These are phyloP conservation scores for Stephania yunnanensis DNA, from an alignment of 164 flowering plant species.

Conservation along the genomic window DNA sequence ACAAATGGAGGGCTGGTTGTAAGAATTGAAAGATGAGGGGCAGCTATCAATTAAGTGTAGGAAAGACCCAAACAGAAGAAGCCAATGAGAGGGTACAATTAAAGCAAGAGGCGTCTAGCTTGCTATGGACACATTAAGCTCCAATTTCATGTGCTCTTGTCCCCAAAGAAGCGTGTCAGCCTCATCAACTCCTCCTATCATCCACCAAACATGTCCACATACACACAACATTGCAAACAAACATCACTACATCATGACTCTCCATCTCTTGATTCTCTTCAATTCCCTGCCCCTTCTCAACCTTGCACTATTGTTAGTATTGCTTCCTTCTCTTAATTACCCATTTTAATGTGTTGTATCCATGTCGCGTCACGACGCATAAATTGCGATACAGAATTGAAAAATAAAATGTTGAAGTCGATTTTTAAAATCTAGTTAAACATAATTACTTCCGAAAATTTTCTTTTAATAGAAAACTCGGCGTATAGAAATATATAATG, in stretches of 20 bases:
- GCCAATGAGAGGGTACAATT: not conserved
- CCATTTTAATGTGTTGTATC: not conserved
- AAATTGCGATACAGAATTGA: too few relatives aligned
- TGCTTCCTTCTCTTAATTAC: not conserved
- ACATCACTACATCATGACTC: not conserved
- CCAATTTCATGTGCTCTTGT: slow-evolving; percentile 7
- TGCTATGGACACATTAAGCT: not conserved
- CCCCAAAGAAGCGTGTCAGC: slow-evolving; percentile 1
- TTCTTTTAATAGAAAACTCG: too few relatives aligned
- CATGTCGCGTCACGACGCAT: too few relatives aligned
- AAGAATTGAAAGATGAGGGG: not conserved
- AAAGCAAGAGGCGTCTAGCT: not conserved
- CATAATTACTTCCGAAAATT: too few relatives aligned
- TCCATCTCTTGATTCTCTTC: not conserved
- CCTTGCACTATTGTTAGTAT: not conserved
- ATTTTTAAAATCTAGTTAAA: too few relatives aligned
- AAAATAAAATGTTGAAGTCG: too few relatives aligned
- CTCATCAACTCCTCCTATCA: not conserved
- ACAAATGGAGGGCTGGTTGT: not conserved
- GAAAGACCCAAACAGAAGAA: slow-evolving; percentile 3
- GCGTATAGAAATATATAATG: too few relatives aligned
- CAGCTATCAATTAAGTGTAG: not conserved
- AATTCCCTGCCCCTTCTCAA: not conserved
- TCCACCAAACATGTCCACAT: slow-evolving; percentile 6
- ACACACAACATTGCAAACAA: slow-evolving; percentile 3